phyloP scores from a whole-genome alignment of 331 rosid species.

The Malus hybrid region DNA sequence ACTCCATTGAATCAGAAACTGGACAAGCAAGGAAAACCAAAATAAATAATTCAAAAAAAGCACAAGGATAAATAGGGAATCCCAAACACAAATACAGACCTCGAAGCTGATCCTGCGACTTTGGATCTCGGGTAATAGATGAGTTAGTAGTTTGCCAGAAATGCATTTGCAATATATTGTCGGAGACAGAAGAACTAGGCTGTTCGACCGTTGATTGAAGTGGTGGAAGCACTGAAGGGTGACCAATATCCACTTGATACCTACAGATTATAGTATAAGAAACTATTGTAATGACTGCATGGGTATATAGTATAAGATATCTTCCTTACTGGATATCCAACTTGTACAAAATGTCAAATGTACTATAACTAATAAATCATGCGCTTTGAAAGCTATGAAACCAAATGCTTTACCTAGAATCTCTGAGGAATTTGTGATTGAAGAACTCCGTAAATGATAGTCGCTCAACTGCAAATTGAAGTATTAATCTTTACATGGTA shows the following conservation, averaged over 20 bases:
- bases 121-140: conserved; percentile 23
- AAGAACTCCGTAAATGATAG: conserved; percentile 79
- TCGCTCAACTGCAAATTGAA: conserved; percentile 79
- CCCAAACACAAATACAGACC: conserved; percentile 35
- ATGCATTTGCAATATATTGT: conserved; percentile 1
- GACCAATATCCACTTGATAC: conserved; percentile 30
- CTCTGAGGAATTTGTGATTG: conserved; percentile 58
- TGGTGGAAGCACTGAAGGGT: conserved; percentile 21
- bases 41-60: conserved; percentile 17
- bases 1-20: conserved; percentile 71
- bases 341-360: not conserved
- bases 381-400: not conserved
- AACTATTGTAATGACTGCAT: not conserved
- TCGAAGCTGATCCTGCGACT: conserved; percentile 35
- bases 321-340: not conserved
- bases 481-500: conserved; percentile 17
- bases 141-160: conserved; percentile 6
- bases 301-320: not conserved
- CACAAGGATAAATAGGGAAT: conserved; percentile 1
- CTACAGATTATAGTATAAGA: conserved; percentile 32
- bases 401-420: conserved; percentile 40
- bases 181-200: conserved; percentile 20
- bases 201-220: conserved; percentile 23
- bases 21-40: conserved; percentile 1
- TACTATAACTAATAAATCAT: conserved; percentile 5